These are phyloP conservation scores for Tubosaeta sp. DNA, from an alignment of 768 basidiomycete species.

Conservation along the genomic window DNA sequence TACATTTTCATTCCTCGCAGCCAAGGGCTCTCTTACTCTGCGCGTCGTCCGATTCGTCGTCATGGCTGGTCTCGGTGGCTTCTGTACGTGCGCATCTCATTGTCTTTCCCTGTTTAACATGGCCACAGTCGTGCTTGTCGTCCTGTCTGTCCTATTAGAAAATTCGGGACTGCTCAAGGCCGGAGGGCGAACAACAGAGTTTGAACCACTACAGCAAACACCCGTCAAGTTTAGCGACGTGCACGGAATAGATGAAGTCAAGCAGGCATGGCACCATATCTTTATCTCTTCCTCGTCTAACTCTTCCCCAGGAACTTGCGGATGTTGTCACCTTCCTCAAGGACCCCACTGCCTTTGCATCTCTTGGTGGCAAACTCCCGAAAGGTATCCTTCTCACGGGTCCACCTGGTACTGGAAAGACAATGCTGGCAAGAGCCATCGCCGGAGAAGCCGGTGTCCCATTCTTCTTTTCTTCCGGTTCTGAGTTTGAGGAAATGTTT, in stretches of 20 bases:
- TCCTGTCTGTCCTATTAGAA: constrained; percentile 86
- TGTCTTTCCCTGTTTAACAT: constrained; percentile 3
- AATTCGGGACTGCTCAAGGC: constrained; percentile 92
- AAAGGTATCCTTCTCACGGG: constrained; percentile 93
- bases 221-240: constrained; percentile 91
- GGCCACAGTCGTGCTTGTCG: constrained; percentile 67
- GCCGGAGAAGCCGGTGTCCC: constrained; percentile 98
- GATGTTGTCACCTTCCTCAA: constrained; percentile 95
- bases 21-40: constrained; percentile 64
- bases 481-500: constrained; percentile 98
- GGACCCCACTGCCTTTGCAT: constrained; percentile 85
- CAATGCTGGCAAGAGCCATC: constrained; percentile 89
- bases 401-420: constrained; percentile 81
- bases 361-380: constrained; percentile 89
- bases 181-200: constrained; percentile 75
- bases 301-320: constrained; percentile 66
- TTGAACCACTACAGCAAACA: constrained; percentile 77
- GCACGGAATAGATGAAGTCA: constrained; percentile 96
- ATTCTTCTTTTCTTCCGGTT: constrained; percentile 95
- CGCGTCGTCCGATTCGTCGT: constrained; percentile 61
- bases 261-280: constrained; percentile 56
- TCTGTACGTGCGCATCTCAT: constrained; percentile 48
- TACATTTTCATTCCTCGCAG: constrained; percentile 33
- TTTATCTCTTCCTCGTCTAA: neutral
- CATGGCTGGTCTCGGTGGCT: constrained; percentile 50